These are phyloP conservation scores for Suhomyces wounanorum DNA, from an alignment of 1,139 yeast genomes.

Conservation along the genomic window DNA sequence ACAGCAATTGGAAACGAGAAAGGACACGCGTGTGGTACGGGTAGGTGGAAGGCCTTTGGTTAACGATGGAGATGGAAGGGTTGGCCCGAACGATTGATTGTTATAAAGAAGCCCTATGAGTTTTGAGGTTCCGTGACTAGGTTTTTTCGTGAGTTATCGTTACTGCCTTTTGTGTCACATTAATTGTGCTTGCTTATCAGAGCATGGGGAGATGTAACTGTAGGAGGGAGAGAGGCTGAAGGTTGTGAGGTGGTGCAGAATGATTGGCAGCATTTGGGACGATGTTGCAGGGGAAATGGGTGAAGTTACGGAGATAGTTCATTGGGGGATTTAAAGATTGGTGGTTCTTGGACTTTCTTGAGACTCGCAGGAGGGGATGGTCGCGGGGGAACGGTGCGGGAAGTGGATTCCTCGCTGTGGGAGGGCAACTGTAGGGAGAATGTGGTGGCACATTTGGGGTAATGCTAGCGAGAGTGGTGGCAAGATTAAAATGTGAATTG, in stretches of 20 bases:
- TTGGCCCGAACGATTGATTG: constrained; percentile 4
- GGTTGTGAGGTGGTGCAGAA: not conserved
- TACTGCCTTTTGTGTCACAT: constrained; percentile 5
- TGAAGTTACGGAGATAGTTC: not conserved
- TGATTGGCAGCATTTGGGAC: not conserved
- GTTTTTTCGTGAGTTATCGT: constrained; percentile 6
- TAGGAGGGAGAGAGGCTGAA: not conserved
- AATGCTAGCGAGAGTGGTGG: too few species aligned
- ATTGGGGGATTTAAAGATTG: too few species aligned
- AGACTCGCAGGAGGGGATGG: not conserved
- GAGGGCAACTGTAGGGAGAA: not conserved
- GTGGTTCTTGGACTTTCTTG: not conserved
- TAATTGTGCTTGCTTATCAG: constrained; percentile 6
- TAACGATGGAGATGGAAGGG: not conserved
- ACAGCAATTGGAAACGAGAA: not conserved
- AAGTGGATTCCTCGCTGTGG: not conserved
- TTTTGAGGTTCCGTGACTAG: constrained; percentile 5
- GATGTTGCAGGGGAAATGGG: not conserved
- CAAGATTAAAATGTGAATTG: too few species aligned
- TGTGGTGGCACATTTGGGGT: not conserved
- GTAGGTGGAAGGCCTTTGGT: not conserved
- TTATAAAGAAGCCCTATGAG: constrained; percentile 1
- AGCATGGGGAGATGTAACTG: not conserved
- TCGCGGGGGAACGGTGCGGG: not conserved
- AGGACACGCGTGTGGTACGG: not conserved